Conservation (phyloP, 1,284 basidiomycete genomes). For the Apiotrichum akiyoshidainum region DNA sequence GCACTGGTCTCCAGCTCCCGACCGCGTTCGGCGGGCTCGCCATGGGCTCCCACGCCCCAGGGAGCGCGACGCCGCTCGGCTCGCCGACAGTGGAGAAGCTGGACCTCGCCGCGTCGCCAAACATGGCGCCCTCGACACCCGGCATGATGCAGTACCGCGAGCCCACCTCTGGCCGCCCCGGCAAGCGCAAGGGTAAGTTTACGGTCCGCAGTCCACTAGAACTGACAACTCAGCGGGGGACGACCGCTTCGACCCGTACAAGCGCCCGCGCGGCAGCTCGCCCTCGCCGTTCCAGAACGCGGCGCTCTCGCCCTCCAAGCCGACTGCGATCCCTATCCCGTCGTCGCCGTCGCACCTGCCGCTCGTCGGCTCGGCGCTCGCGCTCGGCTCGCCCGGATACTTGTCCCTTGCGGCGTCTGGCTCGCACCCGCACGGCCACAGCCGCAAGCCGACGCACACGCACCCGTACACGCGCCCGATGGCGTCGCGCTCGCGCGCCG, state of each 20-base stretch:
- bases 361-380: conserved; percentile 27
- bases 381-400: conserved; percentile 16
- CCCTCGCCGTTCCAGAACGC: conserved; percentile 32
- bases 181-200: conserved; percentile 45
- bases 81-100: conserved; percentile 41
- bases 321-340: conserved; percentile 37
- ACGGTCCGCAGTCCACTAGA: not conserved
- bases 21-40: conserved; percentile 40
- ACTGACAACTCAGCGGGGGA: conserved; percentile 29
- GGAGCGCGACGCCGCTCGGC: conserved; percentile 35
- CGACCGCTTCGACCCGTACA: conserved; percentile 49
- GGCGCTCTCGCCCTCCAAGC: conserved; percentile 36
- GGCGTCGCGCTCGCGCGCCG: conserved; percentile 37
- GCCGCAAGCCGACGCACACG: not conserved
- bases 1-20: conserved; percentile 34
- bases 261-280: conserved; percentile 43
- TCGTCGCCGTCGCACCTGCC: conserved; percentile 38
- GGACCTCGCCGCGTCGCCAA: conserved; percentile 26
- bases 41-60: conserved; percentile 27
- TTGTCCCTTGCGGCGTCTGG: conserved; percentile 2
- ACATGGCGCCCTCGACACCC: conserved; percentile 18
- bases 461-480: conserved; percentile 42
- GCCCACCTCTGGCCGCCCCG: conserved; percentile 35
- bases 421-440: conserved; percentile 4
- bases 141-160: conserved; percentile 48